Evolutionary conservation across 2,329 filamentous ascomycete species (phyloP).

Genomic region (Botrytis tulipae): DNA sequence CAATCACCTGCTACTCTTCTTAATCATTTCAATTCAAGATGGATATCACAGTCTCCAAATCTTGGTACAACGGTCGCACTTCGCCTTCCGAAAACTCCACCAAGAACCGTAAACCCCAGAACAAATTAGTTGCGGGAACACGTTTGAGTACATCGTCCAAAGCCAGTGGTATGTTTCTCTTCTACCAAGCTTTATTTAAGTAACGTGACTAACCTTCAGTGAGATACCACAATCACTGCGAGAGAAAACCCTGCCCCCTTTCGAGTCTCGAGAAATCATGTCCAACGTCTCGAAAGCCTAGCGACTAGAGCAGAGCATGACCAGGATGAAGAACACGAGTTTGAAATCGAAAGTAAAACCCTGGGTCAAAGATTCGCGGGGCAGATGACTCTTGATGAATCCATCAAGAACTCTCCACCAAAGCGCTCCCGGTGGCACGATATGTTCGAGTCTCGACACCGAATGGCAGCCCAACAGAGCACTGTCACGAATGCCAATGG

Average conservation of each 20-base stretch:
- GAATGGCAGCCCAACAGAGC: background rate
- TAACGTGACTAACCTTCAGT: background rate
- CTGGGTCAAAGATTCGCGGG: background rate
- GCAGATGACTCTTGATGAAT: background rate
- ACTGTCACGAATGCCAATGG: too few species aligned
- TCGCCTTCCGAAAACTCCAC: too few species aligned
- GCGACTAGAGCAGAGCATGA: background rate
- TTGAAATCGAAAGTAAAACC: too few species aligned
- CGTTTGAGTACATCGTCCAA: background rate
- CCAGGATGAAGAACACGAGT: background rate
- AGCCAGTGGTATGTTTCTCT: background rate
- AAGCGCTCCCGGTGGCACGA: constrained; percentile 12
- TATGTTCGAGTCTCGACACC: background rate
- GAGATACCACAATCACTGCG: background rate
- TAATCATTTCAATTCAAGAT: background rate
- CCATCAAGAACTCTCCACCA: background rate
- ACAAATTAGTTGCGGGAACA: background rate
- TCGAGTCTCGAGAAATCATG: background rate
- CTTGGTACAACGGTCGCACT: background rate
- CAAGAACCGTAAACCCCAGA: background rate
- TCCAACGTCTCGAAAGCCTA: background rate
- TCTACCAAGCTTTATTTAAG: background rate
- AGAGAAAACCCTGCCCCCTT: background rate
- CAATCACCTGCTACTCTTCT: background rate
- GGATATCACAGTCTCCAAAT: background rate